These are phyloP conservation scores for Pseudogymnoascus sp. DNA, from an alignment of 2,329 filamentous ascomycete genomes.

Conservation along the genomic window DNA sequence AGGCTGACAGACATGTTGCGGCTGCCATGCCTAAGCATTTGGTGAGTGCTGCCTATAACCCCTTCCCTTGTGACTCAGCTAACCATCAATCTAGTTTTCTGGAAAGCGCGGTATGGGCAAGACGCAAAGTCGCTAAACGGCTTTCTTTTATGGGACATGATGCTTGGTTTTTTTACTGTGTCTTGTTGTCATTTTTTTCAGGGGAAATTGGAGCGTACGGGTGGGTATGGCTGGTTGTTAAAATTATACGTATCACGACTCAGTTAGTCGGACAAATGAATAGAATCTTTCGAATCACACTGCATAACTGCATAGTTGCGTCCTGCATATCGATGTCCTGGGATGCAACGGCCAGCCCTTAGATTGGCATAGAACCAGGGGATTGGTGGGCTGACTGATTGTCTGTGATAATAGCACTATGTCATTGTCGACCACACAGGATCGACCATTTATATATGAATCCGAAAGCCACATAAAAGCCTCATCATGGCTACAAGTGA, in stretches of 20 bases:
- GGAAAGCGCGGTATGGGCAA: conserved; percentile 95
- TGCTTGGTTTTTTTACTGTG: conserved; percentile 7
- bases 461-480: not conserved
- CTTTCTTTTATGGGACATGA: conserved; percentile 8
- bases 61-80: conserved; percentile 22
- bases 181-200: conserved; percentile 9
- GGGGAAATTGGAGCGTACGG: conserved; percentile 3
- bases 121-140: conserved; percentile 59
- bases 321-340: not conserved
- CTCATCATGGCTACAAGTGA: not conserved
- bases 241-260: conserved; percentile 9
- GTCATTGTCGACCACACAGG: not conserved
- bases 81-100: conserved; percentile 50
- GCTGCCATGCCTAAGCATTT: conserved; percentile 83
- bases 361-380: not conserved
- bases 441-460: conserved; percentile 4
- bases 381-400: conserved; percentile 5
- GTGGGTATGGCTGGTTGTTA: conserved; percentile 7
- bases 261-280: conserved; percentile 6
- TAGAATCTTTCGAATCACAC: conserved; percentile 5
- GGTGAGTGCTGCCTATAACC: conserved; percentile 47
- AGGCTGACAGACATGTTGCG: conserved; percentile 84
- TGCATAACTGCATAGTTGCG: not conserved
- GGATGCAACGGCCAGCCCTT: not conserved
- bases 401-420: conserved; percentile 5